A percentile compares a stretch with the other conserved stretches of the same genome.
These are phyloP conservation scores for Phytopythium helicoides DNA, from an alignment of 352 stramenopile genomes.

Conservation along the genomic window DNA sequence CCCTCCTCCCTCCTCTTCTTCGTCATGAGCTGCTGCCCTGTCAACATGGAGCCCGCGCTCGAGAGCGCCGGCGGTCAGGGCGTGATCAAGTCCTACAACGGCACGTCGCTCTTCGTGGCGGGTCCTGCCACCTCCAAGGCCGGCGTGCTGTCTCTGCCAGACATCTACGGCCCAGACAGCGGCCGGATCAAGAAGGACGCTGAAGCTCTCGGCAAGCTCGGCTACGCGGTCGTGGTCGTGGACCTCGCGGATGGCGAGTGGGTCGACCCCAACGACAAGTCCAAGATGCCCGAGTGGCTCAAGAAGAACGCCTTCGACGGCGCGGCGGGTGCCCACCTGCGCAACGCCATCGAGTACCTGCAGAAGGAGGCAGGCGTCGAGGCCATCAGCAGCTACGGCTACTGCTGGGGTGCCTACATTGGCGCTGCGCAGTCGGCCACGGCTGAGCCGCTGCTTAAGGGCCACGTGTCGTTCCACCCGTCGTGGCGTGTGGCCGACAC, in stretches of 20 bases:
- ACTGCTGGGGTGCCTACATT: conserved; percentile 39
- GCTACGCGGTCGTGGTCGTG: conserved; percentile 45
- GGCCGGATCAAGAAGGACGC: conserved; percentile 50
- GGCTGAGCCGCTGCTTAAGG: conserved; percentile 13
- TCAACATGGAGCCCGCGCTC: conserved; percentile 19
- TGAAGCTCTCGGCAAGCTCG: conserved; percentile 36
- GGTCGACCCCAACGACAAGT: conserved; percentile 4
- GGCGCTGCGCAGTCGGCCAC: conserved; percentile 9
- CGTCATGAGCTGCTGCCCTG: conserved; percentile 45
- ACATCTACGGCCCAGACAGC: conserved; percentile 51
- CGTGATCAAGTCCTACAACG: conserved; percentile 19
- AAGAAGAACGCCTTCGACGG: conserved; percentile 17
- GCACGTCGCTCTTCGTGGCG: conserved; percentile 37
- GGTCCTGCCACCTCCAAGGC: conserved; percentile 20
- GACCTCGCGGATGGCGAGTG: conserved; percentile 40
- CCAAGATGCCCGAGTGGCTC: conserved; percentile 7
- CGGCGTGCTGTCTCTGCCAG: conserved; percentile 38
- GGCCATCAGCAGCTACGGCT: conserved; percentile 31
- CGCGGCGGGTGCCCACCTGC: conserved; percentile 4
- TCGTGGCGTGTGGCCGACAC: conserved; percentile 21
- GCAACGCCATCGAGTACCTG: conserved; percentile 26
- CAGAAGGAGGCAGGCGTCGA: conserved; percentile 17
- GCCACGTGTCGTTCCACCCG: conserved; percentile 30
- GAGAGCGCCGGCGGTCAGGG: conserved; percentile 11
- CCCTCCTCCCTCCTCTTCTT: not conserved